Base-by-base conservation (phyloP, 495 filamentous ascomycete species). In the Pyronema domesticum region DNA sequence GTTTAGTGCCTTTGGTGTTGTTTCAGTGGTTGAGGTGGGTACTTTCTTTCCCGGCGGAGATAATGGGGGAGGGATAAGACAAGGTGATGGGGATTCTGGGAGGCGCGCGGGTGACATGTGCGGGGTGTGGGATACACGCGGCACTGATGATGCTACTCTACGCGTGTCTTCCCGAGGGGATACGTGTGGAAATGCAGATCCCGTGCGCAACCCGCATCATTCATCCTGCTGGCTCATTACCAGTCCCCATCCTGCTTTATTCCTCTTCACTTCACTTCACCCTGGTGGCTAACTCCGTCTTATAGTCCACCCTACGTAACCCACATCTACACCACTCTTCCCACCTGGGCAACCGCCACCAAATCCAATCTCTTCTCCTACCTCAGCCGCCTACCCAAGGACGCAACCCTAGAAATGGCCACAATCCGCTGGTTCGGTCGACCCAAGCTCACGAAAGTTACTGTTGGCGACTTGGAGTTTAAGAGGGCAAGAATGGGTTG, bases 291-390 rank as follows among this genome's bases (percentile, higher is more conserved):
- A 6, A 43, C 39, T 13, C 39, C 39, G 6, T 43, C 39, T 6
- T 48, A 3, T n/a, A 53, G 51, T 42, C 35, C 51, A 1, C 37
- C 51, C 9, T 53, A 53, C 33, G 51, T 53, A 3, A 53, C 35
- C 15, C 37, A 40, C 13, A 44, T 44, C 11, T 53, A 53, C 37
- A 8, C 43, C 15, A 11, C 11, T 7, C 37, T 43, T 8, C 51
- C 51, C 14, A 9, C 51, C 8, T 53, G 34, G 35, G 51, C 51
- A 7, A n/a, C 15, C 9, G 7, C 10, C 13, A 15, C 1, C 6
- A 19, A n/a, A n/a, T 9, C 11, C n/a, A 11, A 18, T 3, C 33
- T 53, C 8, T 9, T 42, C 3, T 11, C 11, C 15, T 53, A 53
- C 23, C 11, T 53, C 36, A 30, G 17, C 13, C n/a, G 15, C 1